Evolutionary conservation across 768 basidiomycete genomes (phyloP), one percentile per base, ranked within the genome.

Genomic region (Punctularia strigosozonata): DNA sequence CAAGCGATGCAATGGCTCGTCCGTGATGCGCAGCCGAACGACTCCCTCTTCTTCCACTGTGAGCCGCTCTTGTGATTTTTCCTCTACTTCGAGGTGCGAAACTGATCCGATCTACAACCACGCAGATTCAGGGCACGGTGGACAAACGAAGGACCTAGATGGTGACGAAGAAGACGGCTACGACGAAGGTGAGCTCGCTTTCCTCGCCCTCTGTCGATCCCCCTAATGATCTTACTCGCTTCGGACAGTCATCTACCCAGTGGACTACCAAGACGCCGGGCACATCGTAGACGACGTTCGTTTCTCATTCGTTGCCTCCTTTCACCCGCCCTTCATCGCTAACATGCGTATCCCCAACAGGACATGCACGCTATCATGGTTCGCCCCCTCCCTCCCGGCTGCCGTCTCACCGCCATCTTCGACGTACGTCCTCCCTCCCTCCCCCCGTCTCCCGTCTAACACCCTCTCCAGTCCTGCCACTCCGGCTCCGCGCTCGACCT

Each of bases 101-200:
- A 15, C 17, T 19, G 3, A 14, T 15, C 3, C 5, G 21, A 24
- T 6, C 40, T 7, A 3, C 12, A 17, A 18, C 6, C 39, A 19
- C 23, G 4, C 41, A 85, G 83, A 88, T 59, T 94, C 91, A 1
- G 94, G 92, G 0, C 92, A 97, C 50, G 94, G 95, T n/a, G 94
- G 91, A 7, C 91, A 92, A 52, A 78, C 80, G 3, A 67, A 65
- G 38, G 90, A 95, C 57, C 43, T 60, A 2, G 70, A 86, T 46
- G 85, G 84, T 3, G 86, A 88, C 47, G 80, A 92, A 57, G 60
- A 66, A 0, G 82, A 86, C 48, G 90, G 89, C 5, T 72, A 63
- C 39, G 87, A 91, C 45, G 87, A 90, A 68, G 75, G 79, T 77
- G 18, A 26, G 40, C 40, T 26, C 23, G n/a, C 3, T 15, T 23